These are phyloP conservation scores for Selenicereus undatus DNA, from an alignment of 148 eudicot species.

Conservation along the genomic window DNA sequence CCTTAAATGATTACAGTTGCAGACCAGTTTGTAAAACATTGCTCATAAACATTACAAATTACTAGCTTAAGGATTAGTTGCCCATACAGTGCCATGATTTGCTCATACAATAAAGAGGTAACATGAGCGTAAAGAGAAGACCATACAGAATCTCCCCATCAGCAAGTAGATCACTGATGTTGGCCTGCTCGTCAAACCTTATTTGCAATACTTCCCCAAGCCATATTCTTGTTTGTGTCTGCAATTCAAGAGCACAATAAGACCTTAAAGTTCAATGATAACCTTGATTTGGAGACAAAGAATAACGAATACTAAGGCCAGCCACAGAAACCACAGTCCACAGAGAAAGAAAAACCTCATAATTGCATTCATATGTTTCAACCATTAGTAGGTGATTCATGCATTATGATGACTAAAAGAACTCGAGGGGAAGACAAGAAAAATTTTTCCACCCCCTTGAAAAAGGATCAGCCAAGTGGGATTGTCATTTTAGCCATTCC, in stretches of 20 bases:
- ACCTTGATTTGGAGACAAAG: not conserved
- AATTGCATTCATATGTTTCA: not conserved
- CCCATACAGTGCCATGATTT: not conserved
- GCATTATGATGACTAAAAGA: not conserved
- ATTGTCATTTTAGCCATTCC: not conserved
- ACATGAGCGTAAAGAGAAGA: conserved; percentile 12
- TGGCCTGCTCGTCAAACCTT: conserved; percentile 49
- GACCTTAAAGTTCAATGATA: not conserved
- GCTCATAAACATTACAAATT: too few relatives aligned
- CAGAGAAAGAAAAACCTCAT: not conserved
- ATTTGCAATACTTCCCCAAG: conserved; percentile 69
- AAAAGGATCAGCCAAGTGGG: too few relatives aligned
- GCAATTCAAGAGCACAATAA: conserved; percentile 13
- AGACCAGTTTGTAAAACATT: too few relatives aligned
- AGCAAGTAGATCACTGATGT: conserved; percentile 62
- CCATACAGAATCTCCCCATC: conserved; percentile 81
- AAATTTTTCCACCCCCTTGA: not conserved
- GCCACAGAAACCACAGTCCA: not conserved
- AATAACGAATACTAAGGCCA: not conserved
- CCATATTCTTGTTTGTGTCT: conserved; percentile 87
- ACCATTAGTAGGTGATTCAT: not conserved
- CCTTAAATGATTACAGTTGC: too few relatives aligned
- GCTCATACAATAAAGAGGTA: not conserved
- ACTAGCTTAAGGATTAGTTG: too few relatives aligned
- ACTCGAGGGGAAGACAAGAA: not conserved